phyloP scores from a whole-genome alignment of 2,329 filamentous ascomycete genomes.

The Colletotrichum agaves region DNA sequence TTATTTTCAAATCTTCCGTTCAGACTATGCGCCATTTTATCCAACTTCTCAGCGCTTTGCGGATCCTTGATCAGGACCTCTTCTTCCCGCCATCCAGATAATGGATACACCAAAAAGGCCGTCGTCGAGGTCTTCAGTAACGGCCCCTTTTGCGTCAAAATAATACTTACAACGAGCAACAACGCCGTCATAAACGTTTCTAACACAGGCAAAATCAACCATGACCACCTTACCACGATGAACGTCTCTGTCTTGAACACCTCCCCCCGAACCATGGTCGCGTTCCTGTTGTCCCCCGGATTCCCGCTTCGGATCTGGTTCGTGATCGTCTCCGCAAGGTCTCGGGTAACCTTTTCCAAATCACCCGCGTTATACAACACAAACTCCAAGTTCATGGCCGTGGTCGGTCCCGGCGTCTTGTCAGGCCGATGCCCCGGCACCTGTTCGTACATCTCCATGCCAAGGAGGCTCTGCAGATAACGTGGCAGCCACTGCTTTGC shows the following conservation, averaged over 20 bases:
- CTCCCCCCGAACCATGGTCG: constrained; percentile 35
- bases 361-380: constrained; percentile 30
- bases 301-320: constrained; percentile 37
- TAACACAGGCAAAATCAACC: constrained; percentile 43
- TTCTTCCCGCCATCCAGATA: not conserved
- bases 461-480: not conserved
- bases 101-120: not conserved
- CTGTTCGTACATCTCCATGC: not conserved
- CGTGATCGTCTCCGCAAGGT: constrained; percentile 34
- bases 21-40: not conserved
- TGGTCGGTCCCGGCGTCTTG: not conserved
- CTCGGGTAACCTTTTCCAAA: constrained; percentile 19
- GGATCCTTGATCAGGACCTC: not conserved
- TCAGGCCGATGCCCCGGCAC: not conserved
- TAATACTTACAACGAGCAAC: constrained; percentile 39
- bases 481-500: not conserved
- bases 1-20: not conserved
- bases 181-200: constrained; percentile 38
- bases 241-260: constrained; percentile 42
- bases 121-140: not conserved
- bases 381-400: not conserved
- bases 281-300: constrained; percentile 36
- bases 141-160: not conserved
- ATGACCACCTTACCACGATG: constrained; percentile 46
- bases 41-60: constrained; percentile 4